phyloP scores from a whole-genome alignment of 495 filamentous ascomycete genomes.

The Baudoinia panamericana region DNA sequence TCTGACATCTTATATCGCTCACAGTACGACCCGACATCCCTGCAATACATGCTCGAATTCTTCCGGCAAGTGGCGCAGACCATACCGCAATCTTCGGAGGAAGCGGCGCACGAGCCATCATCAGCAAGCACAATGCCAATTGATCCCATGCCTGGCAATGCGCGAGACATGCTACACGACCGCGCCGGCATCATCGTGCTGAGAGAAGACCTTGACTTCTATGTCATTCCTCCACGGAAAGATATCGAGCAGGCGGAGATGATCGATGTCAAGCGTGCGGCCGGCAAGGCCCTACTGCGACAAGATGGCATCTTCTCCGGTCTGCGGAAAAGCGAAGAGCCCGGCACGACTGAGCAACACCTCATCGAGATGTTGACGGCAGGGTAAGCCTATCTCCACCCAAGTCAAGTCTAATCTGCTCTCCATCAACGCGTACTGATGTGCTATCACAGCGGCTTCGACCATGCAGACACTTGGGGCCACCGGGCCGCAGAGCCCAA shows the following conservation, averaged over 20 bases:
- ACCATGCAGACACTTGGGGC: constrained; percentile 88
- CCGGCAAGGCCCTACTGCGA: constrained; percentile 67
- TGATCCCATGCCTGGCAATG: constrained; percentile 54
- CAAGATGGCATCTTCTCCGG: constrained; percentile 97
- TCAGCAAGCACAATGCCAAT: constrained; percentile 45
- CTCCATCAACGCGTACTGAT: constrained; percentile 10
- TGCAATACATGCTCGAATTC: constrained; percentile 99
- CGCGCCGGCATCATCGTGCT: constrained; percentile 95
- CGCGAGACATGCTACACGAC: constrained; percentile 66
- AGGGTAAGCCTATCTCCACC: constrained; percentile 47
- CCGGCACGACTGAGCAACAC: constrained; percentile 94
- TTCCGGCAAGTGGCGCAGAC: constrained; percentile 91
- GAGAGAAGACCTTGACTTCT: constrained; percentile 94
- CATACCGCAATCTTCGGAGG: constrained; percentile 58
- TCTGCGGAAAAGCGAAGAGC: constrained; percentile 83
- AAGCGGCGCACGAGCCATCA: constrained; percentile 29
- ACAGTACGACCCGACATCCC: constrained; percentile 89
- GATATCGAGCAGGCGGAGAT: constrained; percentile 83
- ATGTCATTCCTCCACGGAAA: constrained; percentile 77
- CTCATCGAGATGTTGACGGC: constrained; percentile 99
- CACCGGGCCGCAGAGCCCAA: constrained; percentile 91
- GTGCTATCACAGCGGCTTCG: constrained; percentile 64
- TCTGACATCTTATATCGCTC: constrained; percentile 41
- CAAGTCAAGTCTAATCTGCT: constrained; percentile 4
- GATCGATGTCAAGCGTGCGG: constrained; percentile 93